Percentiles rank a stretch among this genome's conserved stretches.
Conservation (phyloP, 257 asterid species). For the Petunia axillaris region DNA sequence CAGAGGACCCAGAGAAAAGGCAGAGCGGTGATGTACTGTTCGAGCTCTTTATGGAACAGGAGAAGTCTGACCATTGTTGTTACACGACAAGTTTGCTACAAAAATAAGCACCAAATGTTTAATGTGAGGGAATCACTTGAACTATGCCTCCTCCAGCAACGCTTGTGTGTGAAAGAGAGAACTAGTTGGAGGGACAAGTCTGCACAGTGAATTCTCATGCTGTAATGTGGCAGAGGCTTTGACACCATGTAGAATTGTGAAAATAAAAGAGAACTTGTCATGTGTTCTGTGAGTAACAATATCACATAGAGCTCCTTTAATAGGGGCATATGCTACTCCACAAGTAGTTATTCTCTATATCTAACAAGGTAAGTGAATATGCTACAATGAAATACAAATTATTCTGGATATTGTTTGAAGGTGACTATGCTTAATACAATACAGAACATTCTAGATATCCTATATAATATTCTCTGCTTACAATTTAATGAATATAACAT, state of each 20-base stretch:
- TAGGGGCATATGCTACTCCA: neutral
- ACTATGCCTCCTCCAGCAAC: neutral
- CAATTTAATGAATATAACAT: neutral
- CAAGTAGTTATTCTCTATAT: neutral
- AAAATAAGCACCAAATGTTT: neutral
- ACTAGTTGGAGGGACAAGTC: neutral
- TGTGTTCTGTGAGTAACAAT: neutral
- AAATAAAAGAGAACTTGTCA: neutral
- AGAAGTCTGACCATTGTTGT: neutral
- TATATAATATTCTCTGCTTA: slow-evolving; percentile 12
- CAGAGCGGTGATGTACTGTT: neutral
- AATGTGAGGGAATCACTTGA: neutral
- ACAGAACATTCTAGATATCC: neutral
- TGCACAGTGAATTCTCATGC: neutral
- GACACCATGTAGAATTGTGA: neutral
- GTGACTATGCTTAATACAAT: neutral
- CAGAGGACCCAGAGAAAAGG: neutral
- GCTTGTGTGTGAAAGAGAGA: neutral
- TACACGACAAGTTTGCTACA: neutral
- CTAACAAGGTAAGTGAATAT: neutral
- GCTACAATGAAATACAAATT: neutral
- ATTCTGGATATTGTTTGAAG: neutral
- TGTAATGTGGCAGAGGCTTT: neutral
- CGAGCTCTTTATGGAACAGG: neutral
- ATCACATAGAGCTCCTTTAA: neutral